Base-by-base conservation (phyloP, 352 stramenopile genomes). In the Pythium coloratum region DNA sequence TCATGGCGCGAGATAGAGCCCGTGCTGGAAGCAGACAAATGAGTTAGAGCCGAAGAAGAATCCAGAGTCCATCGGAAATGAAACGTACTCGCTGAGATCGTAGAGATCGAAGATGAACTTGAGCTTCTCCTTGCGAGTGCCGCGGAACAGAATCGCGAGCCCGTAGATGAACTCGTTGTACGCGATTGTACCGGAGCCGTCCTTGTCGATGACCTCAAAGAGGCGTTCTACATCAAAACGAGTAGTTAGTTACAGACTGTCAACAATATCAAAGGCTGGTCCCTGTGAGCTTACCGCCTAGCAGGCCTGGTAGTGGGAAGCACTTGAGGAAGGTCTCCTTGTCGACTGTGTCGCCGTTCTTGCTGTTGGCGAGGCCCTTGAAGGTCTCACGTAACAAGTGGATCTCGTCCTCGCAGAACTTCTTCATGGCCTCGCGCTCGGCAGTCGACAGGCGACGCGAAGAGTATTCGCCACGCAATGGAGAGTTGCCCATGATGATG, bases 261-360 rank as follows among this genome's bases (percentile, higher is more conserved):
- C 20, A 24, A 24, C 20, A 24, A 24, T 24, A 24, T 24, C 20
- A 24, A 24, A 24, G 20, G 20, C 20, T 24, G 20, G 20, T 24
- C 20, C 20, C 20, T 24, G 20, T 24, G 20, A 24, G 20, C 69
- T 12, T 62, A 92, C 84, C 83, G 13, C 92, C 91, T 14, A 98
- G 77, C 0, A 98, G 71, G 8, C 94, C 92, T 24, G 89, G 90
- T 66, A 98, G 81, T 0, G 90, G 88, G 57, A 98, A 98, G 59
- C 92, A 97, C 73, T 97, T 97, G 69, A 98, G 84, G 71, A 98
- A 98, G 0, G 90, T 97, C 44, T 97, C 88, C 55, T 98, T 98
- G 72, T 98, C 92, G 13, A 98, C 84, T 2, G 78, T 77, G 16
- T 73, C 71, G 24, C 85, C 84, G 61, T 86, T 87, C 75, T 81